Conservation (phyloP, 352 stramenopile species). For the Phytophthora citrophthora region DNA sequence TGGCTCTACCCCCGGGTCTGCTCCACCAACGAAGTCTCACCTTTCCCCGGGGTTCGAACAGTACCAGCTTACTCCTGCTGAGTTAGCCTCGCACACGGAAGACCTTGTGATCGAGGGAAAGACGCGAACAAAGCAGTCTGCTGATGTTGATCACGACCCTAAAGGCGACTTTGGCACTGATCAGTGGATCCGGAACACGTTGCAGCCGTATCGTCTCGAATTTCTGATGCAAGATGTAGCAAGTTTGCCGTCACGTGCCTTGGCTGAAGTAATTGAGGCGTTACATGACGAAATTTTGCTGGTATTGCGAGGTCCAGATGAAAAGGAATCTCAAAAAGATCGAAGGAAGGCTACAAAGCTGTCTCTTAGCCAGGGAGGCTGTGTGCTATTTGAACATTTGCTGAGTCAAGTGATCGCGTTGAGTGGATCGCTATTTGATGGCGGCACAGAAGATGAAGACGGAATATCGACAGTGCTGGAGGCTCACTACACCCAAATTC, state of each 20-base stretch:
- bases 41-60: conserved; percentile 39
- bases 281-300: conserved; percentile 62
- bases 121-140: conserved; percentile 16
- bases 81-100: conserved; percentile 54
- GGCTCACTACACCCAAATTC: conserved; percentile 54
- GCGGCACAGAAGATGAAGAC: conserved; percentile 47
- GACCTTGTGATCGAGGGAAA: conserved; percentile 53
- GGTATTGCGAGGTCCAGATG: conserved; percentile 36
- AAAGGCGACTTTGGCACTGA: conserved; percentile 53
- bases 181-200: conserved; percentile 62
- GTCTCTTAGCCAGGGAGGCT: conserved; percentile 58
- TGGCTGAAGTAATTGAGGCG: conserved; percentile 59
- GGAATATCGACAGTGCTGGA: conserved; percentile 53
- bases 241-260: conserved; percentile 46
- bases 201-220: conserved; percentile 76
- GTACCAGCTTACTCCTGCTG: conserved; percentile 40
- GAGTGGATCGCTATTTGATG: conserved; percentile 41
- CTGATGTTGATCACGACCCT: conserved; percentile 10
- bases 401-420: conserved; percentile 49
- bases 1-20: conserved; percentile 18
- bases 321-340: conserved; percentile 23
- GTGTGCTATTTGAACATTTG: conserved; percentile 75
- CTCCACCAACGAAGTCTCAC: conserved; percentile 19
- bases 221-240: conserved; percentile 66
- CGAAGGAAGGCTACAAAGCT: conserved; percentile 29